Conservation (phyloP, 352 stramenopile species). For the Paralagenidium karlingii region DNA sequence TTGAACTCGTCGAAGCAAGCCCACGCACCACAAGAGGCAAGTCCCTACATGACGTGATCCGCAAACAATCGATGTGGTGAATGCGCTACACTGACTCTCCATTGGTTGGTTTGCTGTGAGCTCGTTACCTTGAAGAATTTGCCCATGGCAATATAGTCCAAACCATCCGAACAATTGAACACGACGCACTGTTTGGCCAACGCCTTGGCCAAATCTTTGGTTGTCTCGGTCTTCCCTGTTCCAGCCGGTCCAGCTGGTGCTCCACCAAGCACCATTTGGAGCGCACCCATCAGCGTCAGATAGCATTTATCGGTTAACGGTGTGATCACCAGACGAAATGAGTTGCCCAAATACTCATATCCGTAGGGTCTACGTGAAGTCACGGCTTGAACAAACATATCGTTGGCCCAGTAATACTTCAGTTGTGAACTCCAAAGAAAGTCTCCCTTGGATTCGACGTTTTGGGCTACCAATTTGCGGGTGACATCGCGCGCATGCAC, state of each 20-base stretch:
- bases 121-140: constrained; percentile 87
- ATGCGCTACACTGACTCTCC: neutral
- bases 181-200: constrained; percentile 94
- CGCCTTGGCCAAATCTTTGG: constrained; percentile 91
- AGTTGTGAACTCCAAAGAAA: constrained; percentile 81
- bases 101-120: constrained; percentile 4
- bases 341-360: constrained; percentile 96
- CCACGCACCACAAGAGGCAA: constrained; percentile 90
- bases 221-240: constrained; percentile 93
- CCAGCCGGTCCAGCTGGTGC: constrained; percentile 87
- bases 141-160: constrained; percentile 92
- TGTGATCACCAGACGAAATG: constrained; percentile 92
- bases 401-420: constrained; percentile 91
- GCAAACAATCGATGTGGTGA: neutral
- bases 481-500: constrained; percentile 94
- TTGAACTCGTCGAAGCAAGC: constrained; percentile 88
- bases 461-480: constrained; percentile 80
- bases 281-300: constrained; percentile 89
- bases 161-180: constrained; percentile 88
- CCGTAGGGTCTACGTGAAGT: constrained; percentile 86
- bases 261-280: constrained; percentile 93
- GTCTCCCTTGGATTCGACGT: constrained; percentile 80
- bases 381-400: constrained; percentile 85
- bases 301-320: constrained; percentile 95
- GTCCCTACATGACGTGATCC: constrained; percentile 18